These are phyloP conservation scores for Cucurbita pepo DNA, from an alignment of 306 rosid species.

Conservation along the genomic window DNA sequence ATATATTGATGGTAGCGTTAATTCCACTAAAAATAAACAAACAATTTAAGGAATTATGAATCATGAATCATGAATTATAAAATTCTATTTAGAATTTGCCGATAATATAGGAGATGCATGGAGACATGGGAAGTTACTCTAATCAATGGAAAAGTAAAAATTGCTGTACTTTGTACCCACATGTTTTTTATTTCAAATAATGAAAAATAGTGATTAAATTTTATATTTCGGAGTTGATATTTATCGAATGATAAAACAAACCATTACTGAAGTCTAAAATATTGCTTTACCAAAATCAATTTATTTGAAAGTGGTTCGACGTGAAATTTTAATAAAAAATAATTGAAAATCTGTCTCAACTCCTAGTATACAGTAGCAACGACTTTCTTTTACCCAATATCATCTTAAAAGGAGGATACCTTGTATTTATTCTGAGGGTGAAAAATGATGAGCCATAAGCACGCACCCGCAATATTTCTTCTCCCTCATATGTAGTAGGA, in stretches of 20 bases:
- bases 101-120: neutral
- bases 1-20: neutral
- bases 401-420: constrained; percentile 29
- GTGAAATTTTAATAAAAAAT: neutral
- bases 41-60: neutral
- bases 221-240: neutral
- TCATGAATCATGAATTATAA: neutral
- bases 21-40: neutral
- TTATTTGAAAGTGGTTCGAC: neutral
- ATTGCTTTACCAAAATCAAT: neutral
- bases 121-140: neutral
- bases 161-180: neutral
- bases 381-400: neutral
- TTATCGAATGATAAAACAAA: neutral
- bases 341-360: neutral
- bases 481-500: constrained; percentile 50
- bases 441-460: constrained; percentile 82
- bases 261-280: neutral
- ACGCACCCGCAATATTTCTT: constrained; percentile 67
- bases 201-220: neutral
- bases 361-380: neutral
- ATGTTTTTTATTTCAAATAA: neutral
- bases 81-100: neutral
- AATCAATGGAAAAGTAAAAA: neutral
- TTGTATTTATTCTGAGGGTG: constrained; percentile 75